phyloP scores from a whole-genome alignment of 495 filamentous ascomycete genomes.

The Talaromyces wortmannii region DNA sequence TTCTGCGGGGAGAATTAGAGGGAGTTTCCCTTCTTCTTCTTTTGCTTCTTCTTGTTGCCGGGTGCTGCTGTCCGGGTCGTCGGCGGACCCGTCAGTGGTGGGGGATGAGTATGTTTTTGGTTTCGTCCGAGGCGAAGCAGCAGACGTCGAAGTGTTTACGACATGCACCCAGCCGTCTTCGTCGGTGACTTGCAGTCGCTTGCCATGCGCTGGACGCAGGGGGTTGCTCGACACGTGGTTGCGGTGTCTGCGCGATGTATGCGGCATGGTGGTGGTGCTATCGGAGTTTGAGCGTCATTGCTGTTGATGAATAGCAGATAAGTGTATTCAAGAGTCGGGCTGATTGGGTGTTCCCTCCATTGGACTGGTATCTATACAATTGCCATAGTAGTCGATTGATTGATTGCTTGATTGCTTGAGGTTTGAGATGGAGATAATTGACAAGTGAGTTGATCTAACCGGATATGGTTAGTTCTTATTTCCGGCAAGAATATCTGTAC shows the following conservation, averaged over 20 bases:
- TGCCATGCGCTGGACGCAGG: slow-evolving; percentile 11
- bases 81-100: neutral
- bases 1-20: slow-evolving; percentile 15
- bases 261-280: slow-evolving; percentile 30
- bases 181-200: slow-evolving; percentile 40
- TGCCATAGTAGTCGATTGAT: neutral
- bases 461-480: no score
- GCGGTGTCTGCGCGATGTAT: slow-evolving; percentile 36
- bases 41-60: no score
- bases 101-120: slow-evolving; percentile 1
- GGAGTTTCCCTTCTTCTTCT: no score
- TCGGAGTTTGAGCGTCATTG: neutral
- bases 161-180: slow-evolving; percentile 53
- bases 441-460: no score
- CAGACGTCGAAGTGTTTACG: slow-evolving; percentile 15
- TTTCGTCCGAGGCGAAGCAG: slow-evolving; percentile 16
- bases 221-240: slow-evolving; percentile 3
- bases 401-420: neutral
- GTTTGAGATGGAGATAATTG: neutral
- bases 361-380: neutral
- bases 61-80: neutral
- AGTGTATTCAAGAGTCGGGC: no score
- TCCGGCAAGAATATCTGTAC: no score
- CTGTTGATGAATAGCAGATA: neutral
- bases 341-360: no score